Evolutionary conservation across 139 green algal species (phyloP).

Genomic region (Micromonas pusilla): DNA sequence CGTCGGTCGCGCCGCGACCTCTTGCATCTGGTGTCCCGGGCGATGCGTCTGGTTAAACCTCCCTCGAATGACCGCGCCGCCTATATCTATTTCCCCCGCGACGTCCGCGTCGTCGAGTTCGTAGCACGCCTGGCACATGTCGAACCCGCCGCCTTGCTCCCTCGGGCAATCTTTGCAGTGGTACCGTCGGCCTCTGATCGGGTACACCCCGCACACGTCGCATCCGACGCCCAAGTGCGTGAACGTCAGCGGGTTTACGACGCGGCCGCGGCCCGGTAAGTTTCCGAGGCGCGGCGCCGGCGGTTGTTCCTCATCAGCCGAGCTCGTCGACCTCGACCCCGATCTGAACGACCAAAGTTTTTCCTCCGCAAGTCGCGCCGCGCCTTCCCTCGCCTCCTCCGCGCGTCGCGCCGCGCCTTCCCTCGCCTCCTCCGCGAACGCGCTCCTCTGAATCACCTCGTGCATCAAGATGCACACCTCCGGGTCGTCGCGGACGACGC

Average conservation of each 20-base stretch:
- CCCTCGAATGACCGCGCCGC: not conserved
- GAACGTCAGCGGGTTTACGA: not conserved
- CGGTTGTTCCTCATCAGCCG: too few species aligned
- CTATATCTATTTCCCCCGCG: not conserved
- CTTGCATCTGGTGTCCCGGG: not conserved
- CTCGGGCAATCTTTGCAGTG: slow-evolving; percentile 13
- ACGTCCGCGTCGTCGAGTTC: not conserved
- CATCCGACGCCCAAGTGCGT: slow-evolving; percentile 10
- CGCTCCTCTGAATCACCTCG: not conserved
- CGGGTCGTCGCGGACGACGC: not conserved
- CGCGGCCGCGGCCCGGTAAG: too few species aligned
- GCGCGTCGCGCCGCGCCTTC: too few species aligned
- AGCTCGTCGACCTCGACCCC: too few species aligned
- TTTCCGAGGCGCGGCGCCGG: too few species aligned
- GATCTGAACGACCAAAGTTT: too few species aligned
- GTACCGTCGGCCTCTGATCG: slow-evolving; percentile 2
- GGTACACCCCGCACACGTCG: slow-evolving; percentile 7
- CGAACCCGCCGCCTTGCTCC: not conserved
- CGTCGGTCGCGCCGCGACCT: not conserved
- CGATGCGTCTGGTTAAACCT: not conserved
- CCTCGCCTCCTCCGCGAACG: not conserved
- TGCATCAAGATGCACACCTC: not conserved
- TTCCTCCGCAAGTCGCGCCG: too few species aligned
- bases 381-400: too few species aligned
- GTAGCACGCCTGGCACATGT: not conserved